Evolutionary conservation across 495 filamentous ascomycete species (phyloP).

Genomic region (Aspergillus saccharolyticus): DNA sequence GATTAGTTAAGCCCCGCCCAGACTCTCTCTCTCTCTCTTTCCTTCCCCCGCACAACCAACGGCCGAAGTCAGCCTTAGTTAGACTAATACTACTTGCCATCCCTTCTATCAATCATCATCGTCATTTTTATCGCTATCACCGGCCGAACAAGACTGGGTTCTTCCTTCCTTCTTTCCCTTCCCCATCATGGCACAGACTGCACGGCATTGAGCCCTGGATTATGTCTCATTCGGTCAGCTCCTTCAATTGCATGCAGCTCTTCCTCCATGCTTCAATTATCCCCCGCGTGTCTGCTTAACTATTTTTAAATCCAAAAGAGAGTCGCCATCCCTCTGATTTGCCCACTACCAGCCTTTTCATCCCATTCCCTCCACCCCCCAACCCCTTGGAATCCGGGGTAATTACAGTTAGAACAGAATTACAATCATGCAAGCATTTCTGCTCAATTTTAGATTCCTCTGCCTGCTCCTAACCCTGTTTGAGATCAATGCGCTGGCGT

Average conservation of each 20-base stretch:
- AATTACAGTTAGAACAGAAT: background rate
- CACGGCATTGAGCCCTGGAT: background rate
- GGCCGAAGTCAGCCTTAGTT: background rate
- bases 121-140: background rate
- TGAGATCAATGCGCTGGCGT: conserved; percentile 29
- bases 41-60: conserved; percentile 1
- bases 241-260: conserved; percentile 12
- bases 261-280: background rate
- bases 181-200: background rate
- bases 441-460: conserved; percentile 18
- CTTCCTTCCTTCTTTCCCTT: background rate
- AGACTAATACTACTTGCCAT: background rate
- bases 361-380: background rate
- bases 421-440: conserved; percentile 11
- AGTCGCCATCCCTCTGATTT: background rate
- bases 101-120: background rate
- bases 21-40: background rate
- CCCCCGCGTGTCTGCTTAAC: background rate
- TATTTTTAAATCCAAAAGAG: background rate
- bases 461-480: conserved; percentile 19
- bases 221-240: conserved; percentile 6
- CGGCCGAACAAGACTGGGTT: background rate
- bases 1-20: conserved; percentile 3
- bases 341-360: background rate
- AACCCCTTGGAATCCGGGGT: background rate